Evolutionary conservation across 345 rosid species (phyloP).

Genomic region (Moricandia arvensis): DNA sequence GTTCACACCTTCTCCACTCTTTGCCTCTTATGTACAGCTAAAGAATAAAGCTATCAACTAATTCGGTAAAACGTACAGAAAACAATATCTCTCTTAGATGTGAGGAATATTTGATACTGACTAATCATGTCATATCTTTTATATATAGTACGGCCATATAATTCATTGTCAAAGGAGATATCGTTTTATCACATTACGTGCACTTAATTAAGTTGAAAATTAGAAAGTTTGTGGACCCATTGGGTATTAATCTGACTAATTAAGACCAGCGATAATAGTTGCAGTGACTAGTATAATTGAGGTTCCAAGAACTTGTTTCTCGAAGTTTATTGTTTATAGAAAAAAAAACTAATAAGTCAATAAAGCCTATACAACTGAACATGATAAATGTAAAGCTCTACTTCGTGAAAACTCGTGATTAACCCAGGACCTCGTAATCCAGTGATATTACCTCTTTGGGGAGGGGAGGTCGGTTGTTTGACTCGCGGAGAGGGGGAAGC

Average conservation of each 20-base stretch:
- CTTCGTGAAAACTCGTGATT: background rate
- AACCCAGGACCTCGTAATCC: too few relatives aligned
- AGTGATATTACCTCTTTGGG: too few relatives aligned
- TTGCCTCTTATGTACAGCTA: constrained; percentile 5
- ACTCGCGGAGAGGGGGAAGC: too few relatives aligned
- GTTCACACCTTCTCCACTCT: constrained; percentile 3
- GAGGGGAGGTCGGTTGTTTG: too few relatives aligned
- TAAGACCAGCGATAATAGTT: background rate
- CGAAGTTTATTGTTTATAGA: too few relatives aligned
- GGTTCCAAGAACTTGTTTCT: too few relatives aligned
- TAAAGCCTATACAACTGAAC: background rate
- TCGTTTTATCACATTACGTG: background rate
- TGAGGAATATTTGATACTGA: constrained; percentile 29
- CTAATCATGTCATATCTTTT: constrained; percentile 1
- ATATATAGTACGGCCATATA: constrained; percentile 30
- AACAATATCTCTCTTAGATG: constrained; percentile 27
- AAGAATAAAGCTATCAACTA: constrained; percentile 8
- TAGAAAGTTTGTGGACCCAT: background rate
- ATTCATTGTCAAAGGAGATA: background rate
- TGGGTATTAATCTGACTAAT: background rate
- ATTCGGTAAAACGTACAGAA: background rate
- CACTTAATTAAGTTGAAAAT: background rate
- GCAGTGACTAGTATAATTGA: background rate
- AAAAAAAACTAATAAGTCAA: too few relatives aligned
- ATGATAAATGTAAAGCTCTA: too few relatives aligned